Evolutionary conservation across 1,284 basidiomycete genomes (phyloP), one percentile per base, ranked within the genome.

Genomic region (Peniophora sp.): DNA sequence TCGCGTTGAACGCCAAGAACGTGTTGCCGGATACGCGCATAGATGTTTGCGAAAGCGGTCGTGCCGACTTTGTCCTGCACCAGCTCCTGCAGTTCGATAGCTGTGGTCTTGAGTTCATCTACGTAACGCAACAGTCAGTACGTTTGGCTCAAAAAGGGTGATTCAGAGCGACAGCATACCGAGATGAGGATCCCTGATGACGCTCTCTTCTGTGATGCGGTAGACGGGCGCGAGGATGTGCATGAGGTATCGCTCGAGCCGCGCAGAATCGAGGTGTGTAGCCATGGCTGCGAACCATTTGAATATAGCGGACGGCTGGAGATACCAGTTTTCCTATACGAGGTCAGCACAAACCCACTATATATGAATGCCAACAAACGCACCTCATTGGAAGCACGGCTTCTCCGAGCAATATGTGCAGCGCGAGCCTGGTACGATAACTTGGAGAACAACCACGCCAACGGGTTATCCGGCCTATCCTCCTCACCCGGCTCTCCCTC

Each of bases 211-310:
- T 1, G 81, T 73, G 47, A 98, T 79, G 16, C 94, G 85, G 65
- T 96, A 91, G 1, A 96, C 69, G 0, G 95, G 95, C 3, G 83
- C 84, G 22, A 98, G 72, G 39, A 97, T 85, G 61, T 97, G 92
- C 1, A 85, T 75, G 35, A 97, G 72, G 69, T 89, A 95, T 11
- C 67, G 70, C 55, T 85, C 80, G 0, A 91, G 69, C 35, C 74
- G 67, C 0, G 62, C 55, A 1, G 72, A 59, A 1, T 83, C 77
- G 71, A 98, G 80, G 60, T 81, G 71, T 8, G 86, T 83, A 3
- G 81, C 69, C 79, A 97, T 92, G 0, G 93, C 93, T 1, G 93
- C 95, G 61, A 97, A 97, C 85, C 92, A 96, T n/a, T 89, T 85
- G 45, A 98, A 67, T 49, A 90, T 81, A 0, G 91, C 83, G 8